These are phyloP conservation scores for Nicotiana paniculata DNA, from an alignment of 257 asterid species.

Conservation along the genomic window DNA sequence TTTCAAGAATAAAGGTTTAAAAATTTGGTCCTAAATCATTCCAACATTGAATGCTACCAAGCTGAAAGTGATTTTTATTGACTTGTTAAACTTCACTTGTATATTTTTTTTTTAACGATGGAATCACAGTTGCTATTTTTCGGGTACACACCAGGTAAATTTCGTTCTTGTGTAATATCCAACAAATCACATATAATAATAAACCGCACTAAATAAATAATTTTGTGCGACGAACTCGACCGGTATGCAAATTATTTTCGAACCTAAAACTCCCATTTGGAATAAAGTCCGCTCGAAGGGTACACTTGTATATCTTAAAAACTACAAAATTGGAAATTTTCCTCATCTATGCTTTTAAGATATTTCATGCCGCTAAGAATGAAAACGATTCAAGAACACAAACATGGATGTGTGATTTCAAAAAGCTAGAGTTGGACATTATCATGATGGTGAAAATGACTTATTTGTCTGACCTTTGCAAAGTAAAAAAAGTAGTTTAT, in stretches of 20 bases:
- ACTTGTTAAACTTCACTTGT: neutral
- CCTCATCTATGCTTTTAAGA: neutral
- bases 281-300: too few relatives aligned
- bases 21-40: neutral
- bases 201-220: too few relatives aligned
- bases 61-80: neutral
- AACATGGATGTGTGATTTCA: neutral
- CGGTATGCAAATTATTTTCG: too few relatives aligned
- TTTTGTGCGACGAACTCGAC: accelerated
- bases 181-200: accelerated
- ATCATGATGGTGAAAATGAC: conserved; percentile 3
- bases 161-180: accelerated
- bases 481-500: neutral
- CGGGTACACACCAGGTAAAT: accelerated
- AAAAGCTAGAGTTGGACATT: neutral
- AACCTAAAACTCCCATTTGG: too few relatives aligned
- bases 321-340: neutral
- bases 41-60: neutral
- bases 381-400: neutral
- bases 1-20: neutral
- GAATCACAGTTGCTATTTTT: accelerated
- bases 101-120: too few relatives aligned
- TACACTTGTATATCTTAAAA: neutral
- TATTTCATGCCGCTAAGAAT: neutral
- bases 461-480: neutral